Conservation (phyloP, 257 asterid genomes). For the Leonotis leonurus region DNA sequence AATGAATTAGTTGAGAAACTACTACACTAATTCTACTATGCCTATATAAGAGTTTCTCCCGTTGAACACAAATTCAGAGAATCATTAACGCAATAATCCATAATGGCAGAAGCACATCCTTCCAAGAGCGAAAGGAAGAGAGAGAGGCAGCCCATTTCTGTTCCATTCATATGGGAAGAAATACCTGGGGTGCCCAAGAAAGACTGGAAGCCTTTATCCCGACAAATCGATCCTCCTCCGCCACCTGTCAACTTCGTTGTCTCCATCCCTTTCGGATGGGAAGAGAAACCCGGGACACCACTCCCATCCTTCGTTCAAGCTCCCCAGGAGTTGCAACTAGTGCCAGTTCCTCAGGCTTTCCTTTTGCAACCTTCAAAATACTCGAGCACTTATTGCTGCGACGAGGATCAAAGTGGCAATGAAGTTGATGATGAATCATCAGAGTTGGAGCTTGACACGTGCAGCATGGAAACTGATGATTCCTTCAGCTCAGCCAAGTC, state of each 20-base stretch:
- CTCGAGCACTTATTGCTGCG: constrained; percentile 20
- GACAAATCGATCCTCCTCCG: constrained; percentile 13
- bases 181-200: constrained; percentile 71
- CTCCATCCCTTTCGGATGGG: constrained; percentile 83
- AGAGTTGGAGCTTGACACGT: constrained; percentile 37
- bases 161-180: constrained; percentile 86
- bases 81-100: constrained; percentile 11
- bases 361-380: constrained; percentile 19
- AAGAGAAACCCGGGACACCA: constrained; percentile 87
- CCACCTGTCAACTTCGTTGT: constrained; percentile 52
- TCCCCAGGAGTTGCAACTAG: background rate
- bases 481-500: constrained; percentile 54
- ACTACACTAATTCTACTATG: constrained; percentile 38
- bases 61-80: constrained; percentile 1
- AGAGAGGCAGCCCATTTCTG: constrained; percentile 55
- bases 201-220: constrained; percentile 58
- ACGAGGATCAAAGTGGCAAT: constrained; percentile 1
- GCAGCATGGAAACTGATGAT: constrained; percentile 36
- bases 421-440: constrained; percentile 28
- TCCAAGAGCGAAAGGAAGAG: constrained; percentile 37
- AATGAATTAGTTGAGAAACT: constrained; percentile 37
- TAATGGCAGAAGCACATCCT: constrained; percentile 45
- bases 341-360: background rate
- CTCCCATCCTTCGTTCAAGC: constrained; percentile 28
- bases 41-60: background rate